Evolutionary conservation across 192 early-diverging fungal species (phyloP), one percentile per base, ranked within the genome.

Genomic region (Coemansia brasiliensis): DNA sequence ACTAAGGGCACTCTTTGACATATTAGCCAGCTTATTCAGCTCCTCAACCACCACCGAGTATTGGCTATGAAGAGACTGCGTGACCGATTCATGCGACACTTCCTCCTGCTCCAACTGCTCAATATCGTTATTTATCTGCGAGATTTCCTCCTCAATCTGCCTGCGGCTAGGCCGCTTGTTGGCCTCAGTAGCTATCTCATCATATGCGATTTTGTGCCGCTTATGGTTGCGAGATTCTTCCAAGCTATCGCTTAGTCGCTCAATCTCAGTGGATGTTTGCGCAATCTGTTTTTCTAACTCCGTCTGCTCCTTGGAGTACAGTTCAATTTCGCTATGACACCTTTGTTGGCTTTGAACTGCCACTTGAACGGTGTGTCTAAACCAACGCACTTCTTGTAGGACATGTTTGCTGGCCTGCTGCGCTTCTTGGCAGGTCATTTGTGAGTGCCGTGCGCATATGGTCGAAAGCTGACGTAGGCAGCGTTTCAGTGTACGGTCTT

Each of bases 221-320:
- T 77, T 77, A 53, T 67, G 63, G 46, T 54, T 71, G 26, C 74
- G 74, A 6, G 68, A 77, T n/a, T 67, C 67, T 15, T 77, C 74
- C 2, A 77, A 64, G 4, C 43, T 58, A 18, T 70, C 63, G 10
- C 61, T 49, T n/a, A 77, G 57, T 12, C 67, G 50, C 18, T 57
- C 55, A 5, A 69, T 61, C 15, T 70, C 46, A 1, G 35, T 41
- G 3, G 17, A 27, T 15, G 46, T 46, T 1, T 55, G 56, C 2
- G 39, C 18, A 6, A 77, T 63, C 13, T 42, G 39, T 4, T 21
- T 25, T 24, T 67, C 68, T 5, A 77, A 44, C 15, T 32, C 44
- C 0, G 27, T 13, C 7, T 55, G 59, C 15, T 67, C 59, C 21
- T 60, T 46, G n/a, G 52, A 16, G 43, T 70, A 70, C 3, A 27